Base-by-base conservation (phyloP, 177 flowering plant species). In the Tripterygium wilfordii region DNA sequence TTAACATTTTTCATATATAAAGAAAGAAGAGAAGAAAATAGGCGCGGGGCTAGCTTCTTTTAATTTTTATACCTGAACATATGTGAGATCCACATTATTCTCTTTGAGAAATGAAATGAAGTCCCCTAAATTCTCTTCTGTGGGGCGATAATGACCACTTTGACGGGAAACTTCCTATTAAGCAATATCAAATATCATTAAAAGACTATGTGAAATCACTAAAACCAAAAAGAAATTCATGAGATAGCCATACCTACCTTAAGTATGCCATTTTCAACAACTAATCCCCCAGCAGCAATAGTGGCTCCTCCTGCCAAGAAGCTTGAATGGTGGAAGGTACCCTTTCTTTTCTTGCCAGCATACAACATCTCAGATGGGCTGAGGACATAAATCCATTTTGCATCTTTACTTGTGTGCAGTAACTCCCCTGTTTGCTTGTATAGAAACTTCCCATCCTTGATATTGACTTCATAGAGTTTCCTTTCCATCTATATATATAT, bases 91-190 rank as follows among this genome's bases (percentile, higher is more conserved):
- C 38, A 82, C 75, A 56, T 68, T 57, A 64, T 80, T 65, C 25
- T 79, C 86, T 35, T 27, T 36, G 2, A 82, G 79, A 55, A 75
- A 82, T 13, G 69, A 66, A 42, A 79, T 20, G 32, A 82, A 77
- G n/a, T 82, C 83, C 45, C 63, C 62, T 31, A 82, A 82, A 48
- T 82, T 82, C 50, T 79, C 81, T 48, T 64, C 68, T 6, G 89
- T 82, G 0, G 89, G 89, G 31, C 63, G 67, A 50, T 79, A 82
- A 60, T 82, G 89, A 2, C 89, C 86, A 52, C 89, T 82, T 65
- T 82, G 83, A 61, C 82, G 89, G 83, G 86, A 82, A 53, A 82
- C 77, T 27, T 78, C 86, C 88, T 81, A 80, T 60, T 18, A 10
- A 53, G 37, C 35, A 51, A 10, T 3, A 38, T 33, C 33, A 10